Evolutionary conservation across 2,329 filamentous ascomycete species (phyloP), one percentile per base, ranked within the genome.

Genomic region (Apiospora hydei): DNA sequence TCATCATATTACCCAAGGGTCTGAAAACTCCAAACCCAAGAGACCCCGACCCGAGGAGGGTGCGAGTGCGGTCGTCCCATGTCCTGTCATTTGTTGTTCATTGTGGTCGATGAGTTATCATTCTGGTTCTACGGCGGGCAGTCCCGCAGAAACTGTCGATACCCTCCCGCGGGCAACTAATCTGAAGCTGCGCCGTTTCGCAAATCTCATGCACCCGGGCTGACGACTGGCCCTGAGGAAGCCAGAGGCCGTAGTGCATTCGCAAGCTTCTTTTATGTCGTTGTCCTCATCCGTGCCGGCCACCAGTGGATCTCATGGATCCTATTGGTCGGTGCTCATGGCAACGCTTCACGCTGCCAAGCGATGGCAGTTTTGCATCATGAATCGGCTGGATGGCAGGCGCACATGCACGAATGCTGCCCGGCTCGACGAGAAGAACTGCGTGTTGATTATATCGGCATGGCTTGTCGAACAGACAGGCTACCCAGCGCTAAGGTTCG

Each of bases 101-200:
- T 64, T 64, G 57, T 64, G 57, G 34, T 64, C 57, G 30, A n/a
- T 64, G 57, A 64, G 34, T 41, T 64, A 64, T 64, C 57, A 41
- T 64, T 41, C 30, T 64, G 57, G 57, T 64, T 64, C 21, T 64
- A 64, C 57, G 57, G 57, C 57, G 57, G 57, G 57, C 57, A 64
- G 57, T 64, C 57, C 57, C 57, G 57, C 34, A 38, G 16, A 64
- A 41, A 41, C 57, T 64, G 57, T 64, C 57, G 57, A 64, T 64
- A 64, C 57, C 57, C 57, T 41, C 18, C 57, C 57, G 57, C 34
- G 57, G 30, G 18, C 57, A 64, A 64, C 34, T 64, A 64, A 64
- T 64, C 57, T 64, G 30, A 64, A 38, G 57, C 57, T 41, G 21
- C 18, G 34, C 34, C 18, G 57, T 64, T 64, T 41, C 57, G 57